Base-by-base conservation (phyloP, 768 basidiomycete species). In the Tubosaeta sp. region DNA sequence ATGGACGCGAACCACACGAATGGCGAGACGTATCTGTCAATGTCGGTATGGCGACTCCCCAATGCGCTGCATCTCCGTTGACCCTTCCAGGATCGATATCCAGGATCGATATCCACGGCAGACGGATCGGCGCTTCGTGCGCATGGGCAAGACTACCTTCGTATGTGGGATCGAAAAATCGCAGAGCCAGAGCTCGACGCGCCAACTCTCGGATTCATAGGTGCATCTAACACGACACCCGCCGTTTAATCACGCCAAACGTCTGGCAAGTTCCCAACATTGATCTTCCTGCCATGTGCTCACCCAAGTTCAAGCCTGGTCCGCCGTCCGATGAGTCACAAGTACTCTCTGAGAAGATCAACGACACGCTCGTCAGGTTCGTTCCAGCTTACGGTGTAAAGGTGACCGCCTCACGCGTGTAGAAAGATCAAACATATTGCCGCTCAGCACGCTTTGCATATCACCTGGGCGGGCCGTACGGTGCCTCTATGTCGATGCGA, bases 311-410 rank as follows among this genome's bases (percentile, higher is more conserved):
- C 76, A 95, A 94, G 61, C 90, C 95, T 34, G 97, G 97, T 3
- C 95, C 97, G 1, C 97, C 97, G 0, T 78, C 83, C 0, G 95
- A 97, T 55, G 95, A 98, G 65, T 94, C 95, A 0, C 97, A 98
- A 62, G 84, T 92, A 6, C 76, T 95, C 5, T 93, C 92, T 0
- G 86, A 91, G 59, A 75, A 88, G 54, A 67, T 99, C 51, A 83
- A 91, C 59, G 85, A 93, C 56, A 77, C 82, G 16, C 74, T 97
- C n/a, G 58, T 84, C 42, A 75, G 84, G 89, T 93, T 52, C 48
- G 86, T 46, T 12, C 35, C 6, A 1, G 2, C 6, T 41, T 12
- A n/a, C 17, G 5, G 34, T 12, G 17, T 12, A 7, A 12, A 32
- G 13, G 19, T 3, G 43, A n/a, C 25, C 22, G 19, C 32, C 44